phyloP scores from a whole-genome alignment of 164 flowering plant species.

The Santalum album region DNA sequence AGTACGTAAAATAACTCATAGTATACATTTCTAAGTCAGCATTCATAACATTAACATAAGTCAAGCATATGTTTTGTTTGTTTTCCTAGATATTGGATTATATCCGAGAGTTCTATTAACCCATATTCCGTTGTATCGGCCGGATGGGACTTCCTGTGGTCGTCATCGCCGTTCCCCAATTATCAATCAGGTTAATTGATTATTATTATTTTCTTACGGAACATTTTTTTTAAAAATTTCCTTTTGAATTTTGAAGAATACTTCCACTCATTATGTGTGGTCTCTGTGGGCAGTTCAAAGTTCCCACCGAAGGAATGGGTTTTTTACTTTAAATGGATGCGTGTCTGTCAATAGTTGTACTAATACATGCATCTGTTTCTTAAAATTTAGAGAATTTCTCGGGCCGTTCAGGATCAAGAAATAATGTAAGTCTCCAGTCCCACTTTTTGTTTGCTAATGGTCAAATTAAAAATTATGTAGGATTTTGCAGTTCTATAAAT shows the following conservation, averaged over 20 bases:
- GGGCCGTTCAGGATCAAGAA: conserved; percentile 27
- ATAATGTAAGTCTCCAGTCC: conserved; percentile 44
- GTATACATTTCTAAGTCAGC: not conserved
- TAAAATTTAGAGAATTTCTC: conserved; percentile 48
- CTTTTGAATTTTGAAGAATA: not conserved
- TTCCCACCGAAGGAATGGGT: not conserved
- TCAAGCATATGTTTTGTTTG: not conserved
- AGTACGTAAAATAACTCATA: conserved; percentile 32
- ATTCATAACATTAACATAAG: not conserved
- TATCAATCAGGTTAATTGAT: conserved; percentile 60
- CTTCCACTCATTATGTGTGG: not conserved
- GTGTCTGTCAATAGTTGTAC: conserved; percentile 2
- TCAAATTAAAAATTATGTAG: not conserved
- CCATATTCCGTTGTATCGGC: conserved; percentile 87
- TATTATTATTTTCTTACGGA: not conserved
- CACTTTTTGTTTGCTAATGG: conserved; percentile 3
- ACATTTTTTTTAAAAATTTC: not conserved
- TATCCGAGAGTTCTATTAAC: conserved; percentile 68
- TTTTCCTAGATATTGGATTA: conserved; percentile 25
- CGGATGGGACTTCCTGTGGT: conserved; percentile 70
- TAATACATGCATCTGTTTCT: conserved; percentile 8
- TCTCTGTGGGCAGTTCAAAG: not conserved
- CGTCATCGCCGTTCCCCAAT: conserved; percentile 57
- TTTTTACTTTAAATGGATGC: not conserved
- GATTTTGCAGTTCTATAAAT: not conserved